Evolutionary conservation across 1,284 basidiomycete genomes (phyloP).

Genomic region (Naganishia cerealis): DNA sequence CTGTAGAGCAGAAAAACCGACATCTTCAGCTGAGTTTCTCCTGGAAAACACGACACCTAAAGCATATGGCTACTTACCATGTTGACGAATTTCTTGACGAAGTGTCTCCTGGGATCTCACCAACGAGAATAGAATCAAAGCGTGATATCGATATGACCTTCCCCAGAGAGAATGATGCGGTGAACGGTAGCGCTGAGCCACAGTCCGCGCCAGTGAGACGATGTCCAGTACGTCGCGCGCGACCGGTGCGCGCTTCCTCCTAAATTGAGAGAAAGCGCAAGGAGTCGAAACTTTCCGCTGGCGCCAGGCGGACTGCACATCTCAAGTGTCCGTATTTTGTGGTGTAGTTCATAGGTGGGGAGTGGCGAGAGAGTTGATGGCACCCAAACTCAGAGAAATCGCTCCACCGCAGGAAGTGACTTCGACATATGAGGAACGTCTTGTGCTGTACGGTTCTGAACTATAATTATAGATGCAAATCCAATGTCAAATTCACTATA

Average conservation of each 20-base stretch:
- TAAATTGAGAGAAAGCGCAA: neutral
- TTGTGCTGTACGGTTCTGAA: too few species aligned
- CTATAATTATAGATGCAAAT: too few species aligned
- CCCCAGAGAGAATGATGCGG: neutral
- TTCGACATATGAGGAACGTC: too few species aligned
- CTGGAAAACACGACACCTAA: neutral
- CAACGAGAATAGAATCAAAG: neutral
- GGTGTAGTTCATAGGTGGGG: too few species aligned
- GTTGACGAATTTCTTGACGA: conserved; percentile 33
- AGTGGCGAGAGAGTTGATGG: neutral
- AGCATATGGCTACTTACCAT: conserved; percentile 37
- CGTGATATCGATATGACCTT: conserved; percentile 5
- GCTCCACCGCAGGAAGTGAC: too few species aligned
- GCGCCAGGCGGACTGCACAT: neutral
- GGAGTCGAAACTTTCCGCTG: neutral
- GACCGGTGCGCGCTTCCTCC: neutral
- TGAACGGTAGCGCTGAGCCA: neutral
- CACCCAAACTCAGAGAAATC: too few species aligned
- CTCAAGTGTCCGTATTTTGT: too few species aligned
- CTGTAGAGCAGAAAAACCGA: conserved; percentile 11
- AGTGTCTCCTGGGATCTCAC: conserved; percentile 15
- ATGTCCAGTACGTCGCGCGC: neutral
- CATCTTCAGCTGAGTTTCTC: neutral
- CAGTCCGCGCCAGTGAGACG: neutral
- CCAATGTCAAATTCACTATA: too few species aligned